These are phyloP conservation scores for Scheffersomyces lignicola DNA, from an alignment of 1,139 yeast genomes.

Conservation along the genomic window DNA sequence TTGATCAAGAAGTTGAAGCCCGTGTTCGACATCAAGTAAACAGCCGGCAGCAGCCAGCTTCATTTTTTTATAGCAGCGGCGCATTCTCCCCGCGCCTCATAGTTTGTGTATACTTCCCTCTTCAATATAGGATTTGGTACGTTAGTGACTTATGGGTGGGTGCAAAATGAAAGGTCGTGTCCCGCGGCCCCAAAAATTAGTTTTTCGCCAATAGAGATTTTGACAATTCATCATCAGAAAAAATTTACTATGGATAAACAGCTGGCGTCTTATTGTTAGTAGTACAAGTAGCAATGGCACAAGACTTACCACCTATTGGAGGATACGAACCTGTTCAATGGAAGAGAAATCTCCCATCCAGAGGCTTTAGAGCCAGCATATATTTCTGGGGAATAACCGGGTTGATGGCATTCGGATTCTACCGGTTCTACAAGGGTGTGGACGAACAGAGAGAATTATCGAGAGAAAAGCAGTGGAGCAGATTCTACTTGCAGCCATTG, in stretches of 20 bases:
- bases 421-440: slow-evolving; percentile 64
- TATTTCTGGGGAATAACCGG: slow-evolving; percentile 67
- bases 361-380: slow-evolving; percentile 79
- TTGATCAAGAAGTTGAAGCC: slow-evolving; percentile 86
- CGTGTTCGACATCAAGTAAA: slow-evolving; percentile 66
- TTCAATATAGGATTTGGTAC: too few relatives aligned
- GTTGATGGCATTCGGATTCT: slow-evolving; percentile 71
- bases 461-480: slow-evolving; percentile 77
- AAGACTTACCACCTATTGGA: slow-evolving; percentile 86
- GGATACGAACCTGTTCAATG: slow-evolving; percentile 89
- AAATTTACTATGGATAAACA: too few relatives aligned
- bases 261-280: too few relatives aligned
- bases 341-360: slow-evolving; percentile 82
- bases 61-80: slow-evolving; percentile 2
- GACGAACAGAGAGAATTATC: slow-evolving; percentile 75
- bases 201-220: slow-evolving; percentile 3
- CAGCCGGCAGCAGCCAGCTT: background rate
- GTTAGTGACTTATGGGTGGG: too few relatives aligned
- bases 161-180: too few relatives aligned
- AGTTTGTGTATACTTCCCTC: too few relatives aligned
- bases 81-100: too few relatives aligned
- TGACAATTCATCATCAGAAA: background rate
- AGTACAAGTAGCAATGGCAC: slow-evolving; percentile 38
- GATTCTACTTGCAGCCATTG: slow-evolving; percentile 72
- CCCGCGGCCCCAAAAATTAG: background rate